Conservation (phyloP, 192 early-diverging fungal species). For the Phycomyces nitens region DNA sequence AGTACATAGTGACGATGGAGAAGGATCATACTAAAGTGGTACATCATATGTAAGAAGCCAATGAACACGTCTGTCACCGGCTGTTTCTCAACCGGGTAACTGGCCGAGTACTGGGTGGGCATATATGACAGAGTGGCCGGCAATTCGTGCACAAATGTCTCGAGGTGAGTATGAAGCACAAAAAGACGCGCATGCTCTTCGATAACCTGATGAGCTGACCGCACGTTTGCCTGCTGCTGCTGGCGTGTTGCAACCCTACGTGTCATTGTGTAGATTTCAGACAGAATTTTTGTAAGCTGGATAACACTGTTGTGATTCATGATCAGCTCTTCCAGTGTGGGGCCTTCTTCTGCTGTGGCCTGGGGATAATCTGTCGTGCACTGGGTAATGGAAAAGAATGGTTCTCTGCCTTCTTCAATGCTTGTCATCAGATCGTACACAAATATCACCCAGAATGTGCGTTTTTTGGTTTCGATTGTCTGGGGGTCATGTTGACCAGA, state of each 20-base stretch:
- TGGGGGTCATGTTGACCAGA: not conserved
- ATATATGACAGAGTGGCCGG: constrained; percentile 28
- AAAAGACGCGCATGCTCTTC: constrained; percentile 33
- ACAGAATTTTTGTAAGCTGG: constrained; percentile 23
- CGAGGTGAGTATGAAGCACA: constrained; percentile 29
- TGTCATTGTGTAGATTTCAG: constrained; percentile 24
- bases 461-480: constrained; percentile 24
- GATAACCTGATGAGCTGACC: constrained; percentile 19
- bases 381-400: constrained; percentile 9
- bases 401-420: constrained; percentile 28
- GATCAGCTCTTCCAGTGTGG: constrained; percentile 24
- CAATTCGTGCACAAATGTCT: constrained; percentile 33
- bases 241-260: constrained; percentile 17
- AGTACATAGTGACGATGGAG: constrained; percentile 47
- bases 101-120: constrained; percentile 21
- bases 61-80: constrained; percentile 38
- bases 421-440: constrained; percentile 36
- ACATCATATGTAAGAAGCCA: constrained; percentile 53
- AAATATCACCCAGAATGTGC: constrained; percentile 31
- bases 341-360: constrained; percentile 23
- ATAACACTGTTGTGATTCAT: constrained; percentile 33
- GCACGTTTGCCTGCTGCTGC: constrained; percentile 11
- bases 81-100: constrained; percentile 30
- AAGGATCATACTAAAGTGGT: constrained; percentile 47
- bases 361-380: constrained; percentile 26